Evolutionary conservation across 305 asterid species (phyloP).

Genomic region (Petunia hybrid): DNA sequence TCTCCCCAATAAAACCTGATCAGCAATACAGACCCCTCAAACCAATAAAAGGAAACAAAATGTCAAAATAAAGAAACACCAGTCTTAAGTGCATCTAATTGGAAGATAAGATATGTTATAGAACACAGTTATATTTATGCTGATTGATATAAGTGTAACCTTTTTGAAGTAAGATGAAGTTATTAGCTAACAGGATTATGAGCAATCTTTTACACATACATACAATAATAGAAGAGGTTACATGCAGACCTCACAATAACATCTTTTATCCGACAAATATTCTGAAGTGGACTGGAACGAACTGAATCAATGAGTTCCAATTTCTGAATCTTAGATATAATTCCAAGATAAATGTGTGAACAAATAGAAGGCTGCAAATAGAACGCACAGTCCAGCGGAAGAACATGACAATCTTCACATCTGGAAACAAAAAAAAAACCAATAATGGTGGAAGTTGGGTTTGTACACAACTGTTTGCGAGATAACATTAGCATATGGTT

Average conservation of each 20-base stretch:
- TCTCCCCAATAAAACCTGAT: not conserved
- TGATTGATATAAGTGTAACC: no score
- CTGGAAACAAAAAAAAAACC: not conserved
- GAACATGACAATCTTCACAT: not conserved
- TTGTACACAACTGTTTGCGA: not conserved
- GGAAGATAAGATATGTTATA: not conserved
- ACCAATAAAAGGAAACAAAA: no score
- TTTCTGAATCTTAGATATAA: not conserved
- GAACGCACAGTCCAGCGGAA: not conserved
- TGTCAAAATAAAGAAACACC: not conserved
- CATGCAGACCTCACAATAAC: no score
- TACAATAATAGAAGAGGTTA: no score
- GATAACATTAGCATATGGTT: constrained; percentile 15
- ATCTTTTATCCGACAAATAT: not conserved
- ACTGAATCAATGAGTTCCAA: not conserved
- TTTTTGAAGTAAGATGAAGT: not conserved
- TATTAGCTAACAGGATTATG: not conserved
- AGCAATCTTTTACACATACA: no score
- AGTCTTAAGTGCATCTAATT: no score
- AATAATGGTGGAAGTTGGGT: constrained; percentile 10
- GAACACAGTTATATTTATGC: not conserved
- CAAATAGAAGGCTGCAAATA: constrained; percentile 22
- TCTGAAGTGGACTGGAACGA: no score
- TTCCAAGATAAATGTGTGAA: not conserved
- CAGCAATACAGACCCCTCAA: no score